Base-by-base conservation (phyloP, 1,284 basidiomycete species). In the Agaricales sp. region DNA sequence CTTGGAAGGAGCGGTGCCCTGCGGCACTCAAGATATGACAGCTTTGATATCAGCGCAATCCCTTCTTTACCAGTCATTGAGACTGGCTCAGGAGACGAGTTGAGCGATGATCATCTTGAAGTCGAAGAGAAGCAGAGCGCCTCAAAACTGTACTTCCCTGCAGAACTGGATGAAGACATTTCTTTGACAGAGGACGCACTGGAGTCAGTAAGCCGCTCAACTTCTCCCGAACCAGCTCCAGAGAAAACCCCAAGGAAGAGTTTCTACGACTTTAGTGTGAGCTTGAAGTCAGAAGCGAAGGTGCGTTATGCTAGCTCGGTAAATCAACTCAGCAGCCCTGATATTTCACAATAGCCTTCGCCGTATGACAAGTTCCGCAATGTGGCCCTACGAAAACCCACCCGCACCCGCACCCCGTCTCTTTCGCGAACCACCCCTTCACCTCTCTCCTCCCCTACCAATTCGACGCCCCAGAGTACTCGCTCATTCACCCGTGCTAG, bases 381-480 rank as follows among this genome's bases (percentile, higher is more conserved):
- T 56, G 74, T 85, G 25, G 73, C 75, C 4, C 56, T 81, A 47
- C 73, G 82, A 21, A 72, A 70, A 50, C 72, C 76, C 6, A 61
- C 74, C 14, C 73, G 80, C 19, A 71, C 71, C 20, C 76, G 84
- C n/a, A 87, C 83, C 4, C 85, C 84, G 2, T 86, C 84, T 3
- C 69, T 87, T 8, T 77, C 85, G 2, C 74, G 75, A 39, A 82
- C 80, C 0, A 73, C 75, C 0, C 74, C 80, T 19, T 83, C 85
- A 1, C 74, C 69, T 23, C 62, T 67, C 0, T 75, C 80, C 3
- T 85, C 84, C 0, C 74, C 80, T 0, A 62, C 74, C 0, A 71
- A 84, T 54, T 80, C 83, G 1, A 86, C 82, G 1, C 83, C 83
- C 14, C 70, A 69, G 18, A 82, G 78, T 51, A 71, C 63, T 48